Conservation (phyloP, 768 basidiomycete genomes). For the Brasilioporus rufonigricans region DNA sequence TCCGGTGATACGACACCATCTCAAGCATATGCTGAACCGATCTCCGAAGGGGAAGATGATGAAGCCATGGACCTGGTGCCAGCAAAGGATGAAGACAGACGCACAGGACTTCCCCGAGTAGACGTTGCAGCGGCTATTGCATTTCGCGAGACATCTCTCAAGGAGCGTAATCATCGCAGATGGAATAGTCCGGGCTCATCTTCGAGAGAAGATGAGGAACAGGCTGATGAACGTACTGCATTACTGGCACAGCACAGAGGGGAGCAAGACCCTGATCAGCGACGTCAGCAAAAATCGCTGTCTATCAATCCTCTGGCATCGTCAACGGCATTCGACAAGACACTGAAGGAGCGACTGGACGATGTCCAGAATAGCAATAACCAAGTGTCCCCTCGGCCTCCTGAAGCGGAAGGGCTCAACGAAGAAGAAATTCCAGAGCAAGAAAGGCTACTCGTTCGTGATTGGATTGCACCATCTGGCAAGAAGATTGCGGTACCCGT, state of each 20-base stretch:
- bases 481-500: slow-evolving; percentile 93
- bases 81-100: slow-evolving; percentile 78
- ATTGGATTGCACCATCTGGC: slow-evolving; percentile 78
- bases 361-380: slow-evolving; percentile 30
- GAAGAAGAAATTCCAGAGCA: slow-evolving; percentile 38
- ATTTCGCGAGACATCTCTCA: slow-evolving; percentile 79
- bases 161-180: slow-evolving; percentile 35
- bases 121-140: slow-evolving; percentile 84
- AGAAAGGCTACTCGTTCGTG: slow-evolving; percentile 59
- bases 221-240: slow-evolving; percentile 37
- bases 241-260: slow-evolving; percentile 32
- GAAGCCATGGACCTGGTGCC: slow-evolving; percentile 65
- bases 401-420: slow-evolving; percentile 35
- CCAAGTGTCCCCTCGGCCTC: slow-evolving; percentile 17
- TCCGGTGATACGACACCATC: slow-evolving; percentile 44
- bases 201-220: slow-evolving; percentile 28
- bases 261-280: slow-evolving; percentile 18
- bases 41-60: slow-evolving; percentile 95
- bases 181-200: slow-evolving; percentile 9
- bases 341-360: slow-evolving; percentile 64
- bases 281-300: slow-evolving; percentile 35
- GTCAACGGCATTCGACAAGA: slow-evolving; percentile 80
- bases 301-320: slow-evolving; percentile 88
- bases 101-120: slow-evolving; percentile 69
- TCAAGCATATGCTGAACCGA: slow-evolving; percentile 73